Base-by-base conservation (phyloP, 2,329 filamentous ascomycete genomes). In the Ceratocystis eucalypticola region DNA sequence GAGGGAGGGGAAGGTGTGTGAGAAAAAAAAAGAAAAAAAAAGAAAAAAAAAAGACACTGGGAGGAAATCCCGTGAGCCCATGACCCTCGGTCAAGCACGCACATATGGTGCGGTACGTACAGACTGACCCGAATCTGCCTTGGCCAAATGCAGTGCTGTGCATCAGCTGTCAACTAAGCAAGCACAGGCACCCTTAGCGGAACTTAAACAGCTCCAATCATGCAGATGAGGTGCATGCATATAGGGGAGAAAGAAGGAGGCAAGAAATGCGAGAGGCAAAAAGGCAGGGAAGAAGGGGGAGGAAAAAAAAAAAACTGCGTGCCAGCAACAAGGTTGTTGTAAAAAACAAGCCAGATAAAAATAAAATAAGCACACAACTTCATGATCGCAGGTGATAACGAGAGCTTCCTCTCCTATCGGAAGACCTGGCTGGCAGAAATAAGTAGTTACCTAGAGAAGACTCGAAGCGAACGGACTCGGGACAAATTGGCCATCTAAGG, bases 151-250 rank as follows among this genome's bases (percentile, higher is more conserved):
- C 55, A 59, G 55, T n/a, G 28, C 55, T n/a, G 25, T 59, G 55
- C 28, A 33, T 59, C 55, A 59, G 33, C 28, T 59, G 55, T 59
- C 55, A 59, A 59, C 17, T 37, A n/a, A 59, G 17, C 55, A 59
- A 7, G 55, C 55, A 59, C 55, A 25, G 25, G 55, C 25, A 20
- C 25, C 3, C 5, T 59, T 59, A 33, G 22, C 55, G 28, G 30
- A 59, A 15, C 55, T 59, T 59, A 59, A 59, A 7, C 28, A 59
- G n/a, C 30, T 37, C 33, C 12, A 59, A 25, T 7, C 10, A 37
- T 59, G 30, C 28, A 59, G 55, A 37, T 37, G 55, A 20, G 22
- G 48, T 8, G n/a, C 6, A 59, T 30, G 55, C 48, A 53, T 53
- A 59, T 59, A 59, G 15, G 55, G 8, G 53, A 57, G 20, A 20